These are phyloP conservation scores for Entrophospora sp. DNA, from an alignment of 192 early-diverging fungal genomes.

Conservation along the genomic window DNA sequence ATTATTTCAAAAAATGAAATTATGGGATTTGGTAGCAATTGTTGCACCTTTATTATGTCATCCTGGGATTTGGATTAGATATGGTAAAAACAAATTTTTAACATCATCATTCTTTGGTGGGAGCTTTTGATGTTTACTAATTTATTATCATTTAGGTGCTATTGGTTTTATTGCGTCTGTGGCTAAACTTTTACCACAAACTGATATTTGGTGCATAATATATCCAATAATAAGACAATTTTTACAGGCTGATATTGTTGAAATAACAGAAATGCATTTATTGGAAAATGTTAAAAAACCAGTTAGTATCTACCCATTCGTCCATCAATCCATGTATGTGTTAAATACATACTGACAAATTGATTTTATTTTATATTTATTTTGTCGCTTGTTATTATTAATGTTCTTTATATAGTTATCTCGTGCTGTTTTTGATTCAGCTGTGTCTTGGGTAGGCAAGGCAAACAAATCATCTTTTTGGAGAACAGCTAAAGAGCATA, in stretches of 20 bases:
- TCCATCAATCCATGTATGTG: too few relatives aligned
- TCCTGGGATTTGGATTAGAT: slow-evolving; percentile 73
- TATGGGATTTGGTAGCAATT: slow-evolving; percentile 67
- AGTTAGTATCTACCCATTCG: too few relatives aligned
- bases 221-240: slow-evolving; percentile 66
- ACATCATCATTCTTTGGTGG: too few relatives aligned
- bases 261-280: slow-evolving; percentile 52
- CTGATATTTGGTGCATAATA: slow-evolving; percentile 70
- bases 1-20: slow-evolving; percentile 62
- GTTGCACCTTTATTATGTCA: slow-evolving; percentile 68
- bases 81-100: slow-evolving; percentile 36
- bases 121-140: background rate
- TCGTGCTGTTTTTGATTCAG: slow-evolving; percentile 52
- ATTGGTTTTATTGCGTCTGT: slow-evolving; percentile 61
- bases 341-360: too few relatives aligned
- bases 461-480: slow-evolving; percentile 40
- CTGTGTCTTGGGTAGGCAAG: slow-evolving; percentile 44
- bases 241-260: slow-evolving; percentile 52
- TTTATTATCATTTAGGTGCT: slow-evolving; percentile 37
- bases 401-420: slow-evolving; percentile 28
- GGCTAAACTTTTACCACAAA: slow-evolving; percentile 49
- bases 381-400: background rate
- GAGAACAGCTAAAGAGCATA: slow-evolving; percentile 37
- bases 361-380: too few relatives aligned
- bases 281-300: slow-evolving; percentile 62